Base-by-base conservation (phyloP, 1,284 basidiomycete genomes). In the Uromyces viciae-fabae region DNA sequence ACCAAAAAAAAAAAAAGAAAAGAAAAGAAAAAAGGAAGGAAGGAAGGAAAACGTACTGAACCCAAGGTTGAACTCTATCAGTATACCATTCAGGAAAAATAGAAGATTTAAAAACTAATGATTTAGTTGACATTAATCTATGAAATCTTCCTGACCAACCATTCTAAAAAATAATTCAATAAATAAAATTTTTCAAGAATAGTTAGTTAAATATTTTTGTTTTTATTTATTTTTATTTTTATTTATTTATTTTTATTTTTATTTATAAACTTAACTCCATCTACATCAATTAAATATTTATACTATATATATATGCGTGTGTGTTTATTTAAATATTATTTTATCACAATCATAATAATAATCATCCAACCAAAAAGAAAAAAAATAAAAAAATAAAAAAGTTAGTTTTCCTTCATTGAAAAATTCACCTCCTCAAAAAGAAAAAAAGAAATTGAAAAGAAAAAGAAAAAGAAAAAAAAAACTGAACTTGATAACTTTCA, bases 241-340 rank as follows among this genome's bases (percentile, higher is more conserved):
- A n/a, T n/a, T n/a, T n/a, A n/a, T n/a, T n/a, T n/a, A n/a, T n/a
- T n/a, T 46, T 22, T 36, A 38, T 5, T 8, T 19, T 31, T 31
- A 28, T 60, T 60, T 8, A 60, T 31, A 46, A 49, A 31, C 9
- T 83, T 84, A 81, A 85, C 84, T 25, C 84, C 84, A 68, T 85
- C 84, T 17, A 85, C 83, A 73, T 85, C 85, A 68, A 84, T 83
- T 3, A 84, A 83, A 81, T 84, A 85, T 77, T 85, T 85, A 82
- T 84, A 85, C 82, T 81, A 38, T n/a, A n/a, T n/a, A n/a, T n/a
- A n/a, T n/a, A n/a, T n/a, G n/a, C n/a, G n/a, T n/a, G n/a, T n/a
- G n/a, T n/a, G n/a, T n/a, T n/a, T n/a, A n/a, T n/a, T n/a, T 56
- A 38, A 58, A 19, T 49, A 60, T 15, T 14, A 15, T 52, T 52